Conservation (phyloP, 495 filamentous ascomycete species). For the Choiromyces venosus region DNA sequence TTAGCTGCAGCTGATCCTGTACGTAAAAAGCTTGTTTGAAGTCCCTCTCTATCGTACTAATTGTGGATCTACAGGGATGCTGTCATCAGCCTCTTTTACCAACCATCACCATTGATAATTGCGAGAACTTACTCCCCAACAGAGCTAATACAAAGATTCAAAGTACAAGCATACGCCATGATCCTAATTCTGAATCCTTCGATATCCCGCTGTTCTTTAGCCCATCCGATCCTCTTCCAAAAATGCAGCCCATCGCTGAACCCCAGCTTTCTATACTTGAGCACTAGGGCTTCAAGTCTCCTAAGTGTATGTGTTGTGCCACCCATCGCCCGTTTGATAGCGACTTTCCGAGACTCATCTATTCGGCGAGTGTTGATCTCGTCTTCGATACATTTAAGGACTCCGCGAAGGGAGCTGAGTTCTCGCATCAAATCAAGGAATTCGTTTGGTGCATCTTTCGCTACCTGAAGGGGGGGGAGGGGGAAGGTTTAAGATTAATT, state of each 20-base stretch:
- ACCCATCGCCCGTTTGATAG: background rate
- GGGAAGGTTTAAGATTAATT: no score
- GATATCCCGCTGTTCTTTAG: background rate
- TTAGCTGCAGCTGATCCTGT: no score
- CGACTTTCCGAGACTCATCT: background rate
- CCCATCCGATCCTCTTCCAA: background rate
- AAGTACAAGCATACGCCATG: background rate
- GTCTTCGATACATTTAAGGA: background rate
- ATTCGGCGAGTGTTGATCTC: background rate
- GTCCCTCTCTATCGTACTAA: background rate
- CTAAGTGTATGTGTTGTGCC: background rate
- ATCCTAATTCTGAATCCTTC: background rate
- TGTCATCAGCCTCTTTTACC: background rate
- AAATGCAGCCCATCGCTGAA: background rate
- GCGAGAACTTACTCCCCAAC: background rate
- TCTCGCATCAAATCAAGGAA: background rate
- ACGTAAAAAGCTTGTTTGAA: background rate
- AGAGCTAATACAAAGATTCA: background rate
- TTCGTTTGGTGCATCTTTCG: background rate
- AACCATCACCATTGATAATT: background rate
- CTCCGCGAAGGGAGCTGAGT: background rate
- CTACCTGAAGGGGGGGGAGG: no score
- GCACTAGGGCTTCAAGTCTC: background rate
- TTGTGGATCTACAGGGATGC: background rate
- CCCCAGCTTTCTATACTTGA: slow-evolving; percentile 2